Percentiles rank a stretch among this genome's conserved stretches.
phyloP scores from a whole-genome alignment of 2,329 filamentous ascomycete species.

The Beauveria scarabaeidicola region DNA sequence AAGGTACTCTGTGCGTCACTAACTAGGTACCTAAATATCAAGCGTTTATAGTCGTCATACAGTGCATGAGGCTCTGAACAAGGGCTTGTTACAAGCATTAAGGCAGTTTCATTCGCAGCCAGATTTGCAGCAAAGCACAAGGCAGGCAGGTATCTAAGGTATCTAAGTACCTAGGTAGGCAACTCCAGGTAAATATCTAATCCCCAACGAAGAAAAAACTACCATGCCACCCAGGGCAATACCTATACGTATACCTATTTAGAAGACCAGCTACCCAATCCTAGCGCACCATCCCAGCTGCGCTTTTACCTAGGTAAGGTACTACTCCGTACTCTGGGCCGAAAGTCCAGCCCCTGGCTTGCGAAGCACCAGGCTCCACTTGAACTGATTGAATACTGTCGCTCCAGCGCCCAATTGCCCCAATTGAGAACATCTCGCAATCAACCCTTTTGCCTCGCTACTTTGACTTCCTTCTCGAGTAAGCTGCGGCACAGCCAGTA shows the following conservation, averaged over 20 bases:
- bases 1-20: too few species aligned
- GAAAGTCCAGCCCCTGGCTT: conserved; percentile 5
- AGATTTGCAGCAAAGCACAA: too few species aligned
- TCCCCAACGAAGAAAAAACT: too few species aligned
- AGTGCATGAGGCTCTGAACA: background rate
- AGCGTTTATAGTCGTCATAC: too few species aligned
- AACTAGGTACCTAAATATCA: too few species aligned
- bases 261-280: background rate
- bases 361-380: conserved; percentile 9
- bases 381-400: background rate
- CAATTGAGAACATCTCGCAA: background rate
- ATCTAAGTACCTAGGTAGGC: background rate
- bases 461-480: background rate
- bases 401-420: background rate
- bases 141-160: background rate
- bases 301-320: too few species aligned
- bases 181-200: too few species aligned
- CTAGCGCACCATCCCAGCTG: background rate
- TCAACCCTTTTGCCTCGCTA: background rate
- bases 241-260: background rate
- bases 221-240: too few species aligned
- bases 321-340: too few species aligned
- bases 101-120: too few species aligned
- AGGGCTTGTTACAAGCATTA: background rate
- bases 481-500: background rate